Evolutionary conservation across 768 basidiomycete species (phyloP), one percentile per base, ranked within the genome.

Genomic region (Tylopilus vinaceipallidus): DNA sequence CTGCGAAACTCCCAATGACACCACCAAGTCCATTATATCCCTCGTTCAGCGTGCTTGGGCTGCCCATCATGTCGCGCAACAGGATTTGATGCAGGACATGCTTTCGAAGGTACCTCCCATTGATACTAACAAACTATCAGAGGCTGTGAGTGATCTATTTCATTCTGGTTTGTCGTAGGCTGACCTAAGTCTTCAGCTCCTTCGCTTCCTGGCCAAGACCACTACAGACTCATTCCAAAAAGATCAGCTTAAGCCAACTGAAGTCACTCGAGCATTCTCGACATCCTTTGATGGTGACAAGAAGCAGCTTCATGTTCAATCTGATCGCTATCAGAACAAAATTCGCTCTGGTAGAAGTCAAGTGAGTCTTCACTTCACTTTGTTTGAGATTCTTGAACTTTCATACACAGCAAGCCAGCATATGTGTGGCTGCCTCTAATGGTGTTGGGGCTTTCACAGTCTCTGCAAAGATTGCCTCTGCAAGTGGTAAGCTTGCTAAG

Each of bases 261-360:
- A 60, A 12, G 61, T 63, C 4, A 57, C 54, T 4, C 56, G 64
- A 33, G 22, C 61, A 0, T 66, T 62, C 46, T 6, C 41, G 3
- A 55, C 63, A 19, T 42, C 61, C 0, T 51, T 39, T 13, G 50
- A 60, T 17, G 33, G 13, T 2, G 8, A 23, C 7, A 56, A 62
- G 33, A 56, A 53, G n/a, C 40, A 47, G 5, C 57, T 66, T 33
- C 23, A 19, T 8, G 58, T 56, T 5, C 41, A 49, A 16, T 47
- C 66, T 8, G 59, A 63, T 23, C 60, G 71, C 0, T 74, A 57
- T 38, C 65, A 69, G 27, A 59, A 57, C 23, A 64, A 54, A 35
- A 50, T 74, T 6, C 67, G 57, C 3, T 44, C 69, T 24, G 68
- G 73, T 8, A 22, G 29, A 1, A 56, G 65, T n/a, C 72, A 75